Conservation (phyloP, 2,329 filamentous ascomycete species). For the Calonectria leucothoes region DNA sequence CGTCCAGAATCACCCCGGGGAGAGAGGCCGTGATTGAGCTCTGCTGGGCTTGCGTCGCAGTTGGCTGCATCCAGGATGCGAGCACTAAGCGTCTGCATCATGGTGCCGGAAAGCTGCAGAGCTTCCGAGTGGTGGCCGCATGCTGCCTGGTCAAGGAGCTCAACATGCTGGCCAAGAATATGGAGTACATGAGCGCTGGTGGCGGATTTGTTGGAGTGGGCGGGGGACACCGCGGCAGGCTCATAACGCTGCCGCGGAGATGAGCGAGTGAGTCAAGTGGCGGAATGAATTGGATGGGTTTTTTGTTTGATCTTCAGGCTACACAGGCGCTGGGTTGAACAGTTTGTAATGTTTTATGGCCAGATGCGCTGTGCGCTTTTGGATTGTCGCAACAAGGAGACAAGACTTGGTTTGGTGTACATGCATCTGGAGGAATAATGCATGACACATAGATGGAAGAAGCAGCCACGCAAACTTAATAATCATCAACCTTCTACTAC, state of each 20-base stretch:
- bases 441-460: neutral
- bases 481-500: neutral
- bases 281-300: neutral
- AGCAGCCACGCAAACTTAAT: neutral
- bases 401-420: neutral
- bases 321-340: neutral
- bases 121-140: conserved; percentile 53
- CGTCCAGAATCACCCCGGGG: conserved; percentile 15
- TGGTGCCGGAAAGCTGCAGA: conserved; percentile 41
- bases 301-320: neutral
- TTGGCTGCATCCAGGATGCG: conserved; percentile 35
- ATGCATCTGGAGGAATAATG: neutral
- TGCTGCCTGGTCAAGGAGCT: conserved; percentile 46
- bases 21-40: conserved; percentile 46
- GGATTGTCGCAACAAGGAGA: neutral
- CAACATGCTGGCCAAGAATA: conserved; percentile 28
- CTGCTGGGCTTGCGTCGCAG: conserved; percentile 49
- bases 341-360: neutral
- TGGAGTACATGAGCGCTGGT: conserved; percentile 16
- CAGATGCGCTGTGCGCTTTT: neutral
- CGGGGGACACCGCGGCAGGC: conserved; percentile 23
- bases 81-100: conserved; percentile 12
- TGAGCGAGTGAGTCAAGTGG: conserved; percentile 1
- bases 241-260: conserved; percentile 32
- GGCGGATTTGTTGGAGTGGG: conserved; percentile 42